phyloP scores from a whole-genome alignment of 495 filamentous ascomycete genomes.

The Lasiosphaeriaceae sp. region DNA sequence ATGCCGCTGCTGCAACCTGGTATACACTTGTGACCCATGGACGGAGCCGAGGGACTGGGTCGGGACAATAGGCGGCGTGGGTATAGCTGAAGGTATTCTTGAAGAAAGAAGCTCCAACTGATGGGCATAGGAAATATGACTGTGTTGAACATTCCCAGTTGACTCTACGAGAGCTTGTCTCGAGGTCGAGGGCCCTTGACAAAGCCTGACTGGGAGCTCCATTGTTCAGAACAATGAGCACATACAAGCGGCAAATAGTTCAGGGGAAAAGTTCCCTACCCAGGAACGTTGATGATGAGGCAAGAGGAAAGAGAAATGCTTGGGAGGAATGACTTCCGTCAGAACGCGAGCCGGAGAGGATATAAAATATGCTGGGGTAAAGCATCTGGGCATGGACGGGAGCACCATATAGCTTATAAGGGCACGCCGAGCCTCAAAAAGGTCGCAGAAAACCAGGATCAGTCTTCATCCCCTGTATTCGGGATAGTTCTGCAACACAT shows the following conservation, averaged over 20 bases:
- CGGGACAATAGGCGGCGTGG: slow-evolving; percentile 39
- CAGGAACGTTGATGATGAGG: slow-evolving; percentile 32
- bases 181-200: slow-evolving; percentile 19
- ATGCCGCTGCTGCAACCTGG: slow-evolving; percentile 20
- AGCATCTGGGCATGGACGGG: slow-evolving; percentile 14
- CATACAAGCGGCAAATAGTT: slow-evolving; percentile 7
- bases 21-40: slow-evolving; percentile 26
- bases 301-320: slow-evolving; percentile 57
- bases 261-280: background rate
- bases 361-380: slow-evolving; percentile 28
- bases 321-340: slow-evolving; percentile 29
- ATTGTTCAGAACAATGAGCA: slow-evolving; percentile 14
- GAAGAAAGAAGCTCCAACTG: slow-evolving; percentile 28
- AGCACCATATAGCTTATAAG: slow-evolving; percentile 23
- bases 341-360: slow-evolving; percentile 30
- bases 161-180: slow-evolving; percentile 47
- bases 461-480: slow-evolving; percentile 12
- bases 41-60: slow-evolving; percentile 38
- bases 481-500: slow-evolving; percentile 16
- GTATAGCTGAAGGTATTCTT: slow-evolving; percentile 28
- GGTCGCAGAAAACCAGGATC: slow-evolving; percentile 11
- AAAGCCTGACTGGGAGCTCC: slow-evolving; percentile 22
- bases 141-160: slow-evolving; percentile 46
- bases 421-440: slow-evolving; percentile 5
- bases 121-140: slow-evolving; percentile 39